These are phyloP conservation scores for Polychytrium aggregatum DNA, from an alignment of 192 early-diverging fungal genomes.

Conservation along the genomic window DNA sequence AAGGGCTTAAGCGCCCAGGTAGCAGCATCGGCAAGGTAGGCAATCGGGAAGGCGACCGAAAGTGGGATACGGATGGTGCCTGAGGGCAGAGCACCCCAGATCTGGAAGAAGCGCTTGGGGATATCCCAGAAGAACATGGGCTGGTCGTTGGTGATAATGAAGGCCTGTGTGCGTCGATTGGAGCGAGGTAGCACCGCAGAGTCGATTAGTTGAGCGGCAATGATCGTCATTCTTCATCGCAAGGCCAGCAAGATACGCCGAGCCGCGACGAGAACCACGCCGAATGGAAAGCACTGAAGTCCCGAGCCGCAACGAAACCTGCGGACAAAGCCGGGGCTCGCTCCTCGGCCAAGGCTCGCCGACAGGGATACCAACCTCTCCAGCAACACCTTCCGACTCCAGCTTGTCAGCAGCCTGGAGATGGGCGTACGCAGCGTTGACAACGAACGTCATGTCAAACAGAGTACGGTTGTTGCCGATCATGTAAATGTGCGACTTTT, in stretches of 20 bases:
- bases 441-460: slow-evolving; percentile 90
- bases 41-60: slow-evolving; percentile 39
- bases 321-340: too few relatives aligned
- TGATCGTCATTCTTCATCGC: too few relatives aligned
- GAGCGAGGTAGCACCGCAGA: too few relatives aligned
- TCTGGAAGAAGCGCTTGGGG: slow-evolving; percentile 39
- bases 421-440: slow-evolving; percentile 76
- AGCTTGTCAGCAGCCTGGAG: slow-evolving; percentile 73
- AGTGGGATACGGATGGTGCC: slow-evolving; percentile 16
- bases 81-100: slow-evolving; percentile 18
- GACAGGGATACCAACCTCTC: too few relatives aligned
- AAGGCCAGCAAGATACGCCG: too few relatives aligned
- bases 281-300: too few relatives aligned
- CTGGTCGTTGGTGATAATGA: slow-evolving; percentile 84
- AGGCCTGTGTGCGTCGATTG: slow-evolving; percentile 56
- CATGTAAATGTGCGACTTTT: slow-evolving; percentile 46
- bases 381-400: slow-evolving; percentile 27
- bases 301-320: too few relatives aligned
- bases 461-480: slow-evolving; percentile 73
- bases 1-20: slow-evolving; percentile 47
- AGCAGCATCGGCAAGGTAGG: slow-evolving; percentile 51
- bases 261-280: too few relatives aligned
- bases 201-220: too few relatives aligned
- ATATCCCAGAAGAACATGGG: slow-evolving; percentile 88
- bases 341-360: too few relatives aligned